Conservation (phyloP, 148 eudicot species). For the Amaranthus palmeri region DNA sequence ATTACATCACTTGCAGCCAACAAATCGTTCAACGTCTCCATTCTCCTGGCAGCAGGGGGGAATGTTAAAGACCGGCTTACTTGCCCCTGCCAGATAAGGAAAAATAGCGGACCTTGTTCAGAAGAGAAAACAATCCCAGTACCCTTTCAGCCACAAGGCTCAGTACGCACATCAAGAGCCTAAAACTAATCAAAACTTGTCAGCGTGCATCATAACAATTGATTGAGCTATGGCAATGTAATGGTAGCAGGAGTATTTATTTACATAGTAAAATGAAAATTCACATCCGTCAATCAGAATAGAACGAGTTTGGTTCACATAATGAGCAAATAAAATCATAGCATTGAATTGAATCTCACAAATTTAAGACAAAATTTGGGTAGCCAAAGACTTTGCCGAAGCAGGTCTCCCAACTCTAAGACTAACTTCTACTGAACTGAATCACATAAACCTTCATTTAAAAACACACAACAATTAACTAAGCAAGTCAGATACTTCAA, state of each 20-base stretch:
- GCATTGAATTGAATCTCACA: no score
- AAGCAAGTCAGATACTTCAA: no score
- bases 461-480: no score
- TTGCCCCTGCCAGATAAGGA: constrained; percentile 43
- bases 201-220: background rate
- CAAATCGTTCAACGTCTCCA: constrained; percentile 97
- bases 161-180: no score
- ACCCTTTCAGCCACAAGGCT: background rate
- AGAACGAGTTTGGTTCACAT: background rate
- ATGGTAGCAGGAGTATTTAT: background rate
- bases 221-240: background rate
- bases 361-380: no score
- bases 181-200: background rate
- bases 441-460: no score
- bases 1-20: constrained; percentile 96
- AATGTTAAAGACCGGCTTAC: constrained; percentile 49
- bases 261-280: background rate
- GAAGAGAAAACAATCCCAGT: background rate
- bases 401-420: no score
- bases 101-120: background rate
- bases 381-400: no score
- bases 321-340: background rate
- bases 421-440: no score
- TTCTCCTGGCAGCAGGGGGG: constrained; percentile 94
- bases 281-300: background rate